Conservation (phyloP, 1,284 basidiomycete species). For the Irpex sp. region DNA sequence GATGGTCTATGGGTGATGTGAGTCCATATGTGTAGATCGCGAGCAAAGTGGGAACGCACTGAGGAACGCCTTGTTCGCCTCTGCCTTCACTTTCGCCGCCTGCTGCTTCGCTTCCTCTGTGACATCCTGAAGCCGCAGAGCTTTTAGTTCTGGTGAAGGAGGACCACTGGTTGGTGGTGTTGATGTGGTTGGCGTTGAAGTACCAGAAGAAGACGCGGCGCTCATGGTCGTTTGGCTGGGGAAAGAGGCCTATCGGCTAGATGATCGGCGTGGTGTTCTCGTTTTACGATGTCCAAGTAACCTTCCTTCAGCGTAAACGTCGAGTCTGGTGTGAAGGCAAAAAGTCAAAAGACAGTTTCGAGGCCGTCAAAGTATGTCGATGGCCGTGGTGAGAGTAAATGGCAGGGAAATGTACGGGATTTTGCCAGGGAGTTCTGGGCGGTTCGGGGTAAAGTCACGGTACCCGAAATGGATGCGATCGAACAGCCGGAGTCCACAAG, state of each 20-base stretch:
- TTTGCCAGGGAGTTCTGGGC: too few species aligned
- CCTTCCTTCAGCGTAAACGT: neutral
- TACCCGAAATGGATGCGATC: too few species aligned
- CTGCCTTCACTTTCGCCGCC: slow-evolving; percentile 71
- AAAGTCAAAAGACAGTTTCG: neutral
- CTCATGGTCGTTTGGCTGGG: slow-evolving; percentile 36
- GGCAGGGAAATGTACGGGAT: too few species aligned
- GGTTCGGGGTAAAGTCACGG: too few species aligned
- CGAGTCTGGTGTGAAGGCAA: too few species aligned
- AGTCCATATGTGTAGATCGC: neutral
- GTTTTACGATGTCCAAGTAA: neutral
- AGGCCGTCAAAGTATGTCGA: neutral
- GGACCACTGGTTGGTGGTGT: slow-evolving; percentile 43
- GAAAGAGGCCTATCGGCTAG: neutral
- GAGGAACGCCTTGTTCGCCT: slow-evolving; percentile 85
- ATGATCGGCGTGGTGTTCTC: neutral
- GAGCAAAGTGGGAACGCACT: slow-evolving; percentile 36
- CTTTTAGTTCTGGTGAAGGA: slow-evolving; percentile 54
- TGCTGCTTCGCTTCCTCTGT: slow-evolving; percentile 67
- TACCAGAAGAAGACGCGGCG: slow-evolving; percentile 34
- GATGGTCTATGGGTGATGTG: slow-evolving; percentile 38
- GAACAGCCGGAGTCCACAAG: neutral
- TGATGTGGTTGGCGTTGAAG: slow-evolving; percentile 36
- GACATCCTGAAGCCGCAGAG: slow-evolving; percentile 49
- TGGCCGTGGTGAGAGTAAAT: neutral